Conservation (phyloP, 257 asterid species). For the Solanum lycopersicoides region DNA sequence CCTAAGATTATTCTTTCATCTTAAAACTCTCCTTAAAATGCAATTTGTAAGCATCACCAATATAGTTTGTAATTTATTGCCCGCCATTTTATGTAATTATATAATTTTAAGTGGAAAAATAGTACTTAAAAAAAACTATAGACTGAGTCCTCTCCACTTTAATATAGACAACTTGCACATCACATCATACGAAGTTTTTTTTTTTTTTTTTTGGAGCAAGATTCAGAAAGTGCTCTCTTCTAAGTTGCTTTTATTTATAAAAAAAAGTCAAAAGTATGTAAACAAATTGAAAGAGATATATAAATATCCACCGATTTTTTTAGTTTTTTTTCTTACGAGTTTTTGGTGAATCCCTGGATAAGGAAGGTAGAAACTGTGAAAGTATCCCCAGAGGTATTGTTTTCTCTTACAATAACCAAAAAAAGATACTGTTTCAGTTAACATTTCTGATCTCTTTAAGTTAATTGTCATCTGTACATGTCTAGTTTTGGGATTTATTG, state of each 20-base stretch:
- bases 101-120: background rate
- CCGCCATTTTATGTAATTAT: background rate
- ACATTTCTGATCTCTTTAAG: background rate
- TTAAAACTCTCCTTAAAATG: background rate
- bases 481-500: background rate
- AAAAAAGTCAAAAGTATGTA: background rate
- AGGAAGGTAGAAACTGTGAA: background rate
- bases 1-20: background rate
- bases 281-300: background rate
- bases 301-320: background rate
- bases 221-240: background rate
- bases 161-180: background rate
- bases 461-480: background rate
- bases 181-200: background rate
- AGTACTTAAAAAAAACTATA: background rate
- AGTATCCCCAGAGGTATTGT: background rate
- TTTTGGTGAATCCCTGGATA: background rate
- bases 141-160: background rate
- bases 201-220: background rate
- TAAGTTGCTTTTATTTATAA: too few relatives aligned
- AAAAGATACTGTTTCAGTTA: background rate
- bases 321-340: background rate
- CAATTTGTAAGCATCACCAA: background rate
- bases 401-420: background rate
- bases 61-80: background rate